Percentiles rank a stretch among this genome's conserved stretches.
Conservation (phyloP, 2,329 filamentous ascomycete genomes). For the Microcyclospora tardicrescens region DNA sequence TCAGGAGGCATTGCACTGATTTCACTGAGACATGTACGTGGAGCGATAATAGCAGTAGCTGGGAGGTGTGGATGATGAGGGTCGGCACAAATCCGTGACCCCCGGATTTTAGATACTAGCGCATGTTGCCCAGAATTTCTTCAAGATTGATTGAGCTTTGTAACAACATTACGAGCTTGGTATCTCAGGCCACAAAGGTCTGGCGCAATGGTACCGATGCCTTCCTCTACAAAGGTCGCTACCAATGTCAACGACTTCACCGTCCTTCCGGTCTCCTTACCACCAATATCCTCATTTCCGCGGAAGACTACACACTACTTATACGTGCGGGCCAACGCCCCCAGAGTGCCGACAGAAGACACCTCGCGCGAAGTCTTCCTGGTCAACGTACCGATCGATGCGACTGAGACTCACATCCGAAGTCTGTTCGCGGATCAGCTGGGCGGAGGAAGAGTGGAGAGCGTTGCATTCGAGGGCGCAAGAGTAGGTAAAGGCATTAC, state of each 20-base stretch:
- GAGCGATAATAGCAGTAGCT: no score
- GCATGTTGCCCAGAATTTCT: no score
- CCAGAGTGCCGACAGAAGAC: conserved; percentile 60
- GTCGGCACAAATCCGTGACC: no score
- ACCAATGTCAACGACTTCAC: conserved; percentile 48
- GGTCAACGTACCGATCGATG: conserved; percentile 79
- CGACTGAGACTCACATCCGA: conserved; percentile 64
- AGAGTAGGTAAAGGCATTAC: conserved; percentile 30
- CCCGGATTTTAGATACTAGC: no score
- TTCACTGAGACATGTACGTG: no score
- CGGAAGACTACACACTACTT: conserved; percentile 61
- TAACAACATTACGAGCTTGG: background rate
- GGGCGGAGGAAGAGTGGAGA: conserved; percentile 65
- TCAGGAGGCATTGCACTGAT: no score
- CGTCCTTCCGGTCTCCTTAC: conserved; percentile 55
- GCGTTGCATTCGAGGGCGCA: conserved; percentile 59
- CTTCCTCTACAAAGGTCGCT: conserved; percentile 3
- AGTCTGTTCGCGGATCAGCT: conserved; percentile 62
- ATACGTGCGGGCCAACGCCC: conserved; percentile 72
- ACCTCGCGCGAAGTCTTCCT: conserved; percentile 74
- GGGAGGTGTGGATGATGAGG: no score
- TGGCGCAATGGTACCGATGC: conserved; percentile 23
- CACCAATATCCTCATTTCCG: conserved; percentile 49
- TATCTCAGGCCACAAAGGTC: background rate
- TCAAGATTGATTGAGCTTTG: no score